These are phyloP conservation scores for Aquanectria penicillioides DNA, from an alignment of 2,329 filamentous ascomycete genomes.

Conservation along the genomic window DNA sequence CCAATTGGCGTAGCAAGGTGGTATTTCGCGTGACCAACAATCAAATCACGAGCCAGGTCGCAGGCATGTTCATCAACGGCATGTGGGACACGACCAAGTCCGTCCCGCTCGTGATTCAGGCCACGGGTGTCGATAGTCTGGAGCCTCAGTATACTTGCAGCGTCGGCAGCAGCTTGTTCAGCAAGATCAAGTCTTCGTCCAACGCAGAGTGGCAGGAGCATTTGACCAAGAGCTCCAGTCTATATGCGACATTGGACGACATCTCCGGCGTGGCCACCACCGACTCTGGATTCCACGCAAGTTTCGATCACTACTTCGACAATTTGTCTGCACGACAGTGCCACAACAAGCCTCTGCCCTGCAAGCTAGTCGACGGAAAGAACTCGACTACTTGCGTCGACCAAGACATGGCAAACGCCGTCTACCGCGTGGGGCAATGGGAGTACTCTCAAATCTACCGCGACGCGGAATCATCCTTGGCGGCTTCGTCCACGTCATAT, in stretches of 20 bases:
- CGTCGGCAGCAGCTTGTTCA: conserved; percentile 55
- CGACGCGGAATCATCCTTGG: conserved; percentile 69
- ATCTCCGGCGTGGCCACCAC: conserved; percentile 71
- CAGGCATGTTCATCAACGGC: conserved; percentile 76
- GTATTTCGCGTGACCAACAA: conserved; percentile 83
- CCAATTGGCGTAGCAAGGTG: conserved; percentile 57
- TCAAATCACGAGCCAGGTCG: conserved; percentile 83
- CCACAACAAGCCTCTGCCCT: conserved; percentile 77
- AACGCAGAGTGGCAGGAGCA: conserved; percentile 70
- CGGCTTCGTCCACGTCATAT: conserved; percentile 68
- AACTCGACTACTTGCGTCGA: conserved; percentile 69
- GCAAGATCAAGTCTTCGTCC: conserved; percentile 53
- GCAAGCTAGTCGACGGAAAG: conserved; percentile 59
- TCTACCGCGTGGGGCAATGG: conserved; percentile 82
- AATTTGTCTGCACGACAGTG: conserved; percentile 84
- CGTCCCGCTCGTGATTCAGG: conserved; percentile 59
- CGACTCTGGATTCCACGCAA: conserved; percentile 72
- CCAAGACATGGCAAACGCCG: conserved; percentile 70
- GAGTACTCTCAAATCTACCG: conserved; percentile 85
- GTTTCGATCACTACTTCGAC: conserved; percentile 86
- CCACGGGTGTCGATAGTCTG: conserved; percentile 72
- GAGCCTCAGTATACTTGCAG: conserved; percentile 78
- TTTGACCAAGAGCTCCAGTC: conserved; percentile 61
- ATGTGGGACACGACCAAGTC: conserved; percentile 66
- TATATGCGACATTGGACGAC: conserved; percentile 71